Conservation (phyloP, 2,329 filamentous ascomycete genomes). For the Pseudogymnoascus sp. region DNA sequence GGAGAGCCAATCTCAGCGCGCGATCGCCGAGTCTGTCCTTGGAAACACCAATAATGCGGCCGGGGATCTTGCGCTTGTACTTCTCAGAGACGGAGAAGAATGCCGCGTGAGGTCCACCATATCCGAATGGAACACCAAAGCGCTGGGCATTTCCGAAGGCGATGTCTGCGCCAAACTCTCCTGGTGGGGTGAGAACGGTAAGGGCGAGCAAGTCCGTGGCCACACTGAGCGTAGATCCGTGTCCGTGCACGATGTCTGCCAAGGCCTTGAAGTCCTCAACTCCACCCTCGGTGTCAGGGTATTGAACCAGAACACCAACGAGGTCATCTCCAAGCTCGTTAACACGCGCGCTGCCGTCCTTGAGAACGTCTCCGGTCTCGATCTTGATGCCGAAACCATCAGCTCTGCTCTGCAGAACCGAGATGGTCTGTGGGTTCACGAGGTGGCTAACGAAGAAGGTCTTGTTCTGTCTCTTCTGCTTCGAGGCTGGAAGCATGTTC, state of each 20-base stretch:
- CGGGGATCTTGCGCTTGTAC: slow-evolving; percentile 90
- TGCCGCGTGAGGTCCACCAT: slow-evolving; percentile 88
- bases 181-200: slow-evolving; percentile 79
- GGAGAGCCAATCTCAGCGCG: slow-evolving; percentile 75
- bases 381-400: slow-evolving; percentile 86
- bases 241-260: slow-evolving; percentile 67
- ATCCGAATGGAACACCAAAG: slow-evolving; percentile 86
- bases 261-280: slow-evolving; percentile 67
- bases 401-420: slow-evolving; percentile 75
- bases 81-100: slow-evolving; percentile 91
- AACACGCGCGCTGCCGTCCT: slow-evolving; percentile 54
- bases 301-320: slow-evolving; percentile 88
- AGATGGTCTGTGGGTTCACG: slow-evolving; percentile 77
- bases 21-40: slow-evolving; percentile 79
- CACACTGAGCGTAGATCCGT: slow-evolving; percentile 72
- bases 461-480: slow-evolving; percentile 68
- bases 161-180: slow-evolving; percentile 91
- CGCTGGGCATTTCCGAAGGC: slow-evolving; percentile 89
- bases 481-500: slow-evolving; percentile 61
- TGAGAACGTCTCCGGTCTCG: slow-evolving; percentile 61
- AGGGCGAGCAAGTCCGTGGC: slow-evolving; percentile 84
- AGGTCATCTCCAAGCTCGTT: slow-evolving; percentile 71
- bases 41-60: slow-evolving; percentile 80
- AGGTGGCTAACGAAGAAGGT: slow-evolving; percentile 75
- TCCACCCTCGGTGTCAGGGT: slow-evolving; percentile 80